phyloP scores from a whole-genome alignment of 345 rosid genomes.

The Aegle marmelos region DNA sequence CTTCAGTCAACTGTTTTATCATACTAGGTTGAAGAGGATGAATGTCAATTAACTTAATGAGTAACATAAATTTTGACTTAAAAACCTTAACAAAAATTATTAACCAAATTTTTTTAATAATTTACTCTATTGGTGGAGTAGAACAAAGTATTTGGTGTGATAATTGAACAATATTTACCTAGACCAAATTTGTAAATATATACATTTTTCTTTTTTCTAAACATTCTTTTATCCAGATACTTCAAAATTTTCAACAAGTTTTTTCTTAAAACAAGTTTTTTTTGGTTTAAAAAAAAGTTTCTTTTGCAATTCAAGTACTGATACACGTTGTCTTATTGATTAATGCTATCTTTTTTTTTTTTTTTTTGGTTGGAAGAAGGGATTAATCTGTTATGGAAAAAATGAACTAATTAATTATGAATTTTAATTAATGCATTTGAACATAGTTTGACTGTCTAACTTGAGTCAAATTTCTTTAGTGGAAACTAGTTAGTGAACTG shows the following conservation, averaged over 20 bases:
- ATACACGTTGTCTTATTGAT: neutral
- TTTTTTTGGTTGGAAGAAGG: too few relatives aligned
- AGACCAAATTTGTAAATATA: too few relatives aligned
- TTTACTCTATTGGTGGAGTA: too few relatives aligned
- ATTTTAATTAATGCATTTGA: neutral
- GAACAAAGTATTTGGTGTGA: too few relatives aligned
- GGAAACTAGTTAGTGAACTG: neutral
- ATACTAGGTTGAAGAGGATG: neutral
- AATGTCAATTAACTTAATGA: neutral
- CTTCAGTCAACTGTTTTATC: neutral
- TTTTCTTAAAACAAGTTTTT: too few relatives aligned
- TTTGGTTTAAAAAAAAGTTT: too few relatives aligned
- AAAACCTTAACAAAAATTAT: too few relatives aligned
- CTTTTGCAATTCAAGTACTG: too few relatives aligned
- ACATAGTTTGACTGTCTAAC: neutral
- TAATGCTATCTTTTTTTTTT: neutral
- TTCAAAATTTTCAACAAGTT: neutral
- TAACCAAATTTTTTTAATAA: too few relatives aligned
- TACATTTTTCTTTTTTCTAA: too few relatives aligned
- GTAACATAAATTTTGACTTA: neutral
- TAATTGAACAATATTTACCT: too few relatives aligned
- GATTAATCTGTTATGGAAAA: neutral
- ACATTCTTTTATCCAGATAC: too few relatives aligned
- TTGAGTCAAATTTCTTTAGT: neutral
- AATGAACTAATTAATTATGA: neutral